These are phyloP conservation scores for Castanea sativa DNA, from an alignment of 306 rosid genomes.

Conservation along the genomic window DNA sequence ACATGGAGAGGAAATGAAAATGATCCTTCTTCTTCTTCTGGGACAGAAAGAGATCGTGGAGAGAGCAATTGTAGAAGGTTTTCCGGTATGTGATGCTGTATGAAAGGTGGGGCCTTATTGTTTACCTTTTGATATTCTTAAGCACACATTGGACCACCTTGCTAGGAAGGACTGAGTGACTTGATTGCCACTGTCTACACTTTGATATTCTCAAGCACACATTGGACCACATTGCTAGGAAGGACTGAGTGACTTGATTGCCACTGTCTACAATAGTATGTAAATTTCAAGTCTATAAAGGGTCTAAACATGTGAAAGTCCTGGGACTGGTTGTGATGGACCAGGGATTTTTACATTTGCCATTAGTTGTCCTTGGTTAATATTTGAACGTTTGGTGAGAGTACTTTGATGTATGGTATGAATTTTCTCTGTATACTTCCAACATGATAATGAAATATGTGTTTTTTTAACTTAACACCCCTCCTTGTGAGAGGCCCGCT, in stretches of 20 bases:
- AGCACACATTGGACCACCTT: not conserved
- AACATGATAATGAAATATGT: no score
- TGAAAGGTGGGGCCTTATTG: slow-evolving; percentile 24
- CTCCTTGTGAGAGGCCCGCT: no score
- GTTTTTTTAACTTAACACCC: no score
- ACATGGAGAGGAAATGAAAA: slow-evolving; percentile 1
- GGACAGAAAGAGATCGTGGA: slow-evolving; percentile 68
- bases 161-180: not conserved
- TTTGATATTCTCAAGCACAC: not conserved
- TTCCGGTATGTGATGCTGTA: slow-evolving; percentile 26
- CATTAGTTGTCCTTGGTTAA: not conserved
- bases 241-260: not conserved
- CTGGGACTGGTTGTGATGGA: not conserved
- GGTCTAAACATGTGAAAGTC: not conserved
- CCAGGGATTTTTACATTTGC: not conserved
- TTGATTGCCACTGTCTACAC: not conserved
- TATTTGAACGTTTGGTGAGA: not conserved
- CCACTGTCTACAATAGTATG: not conserved
- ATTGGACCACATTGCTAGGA: not conserved
- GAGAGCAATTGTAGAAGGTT: slow-evolving; percentile 60
- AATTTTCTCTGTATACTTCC: not conserved
- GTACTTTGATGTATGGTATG: not conserved
- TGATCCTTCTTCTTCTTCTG: slow-evolving; percentile 1
- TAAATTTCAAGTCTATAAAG: not conserved
- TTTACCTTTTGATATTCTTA: not conserved